Evolutionary conservation across 1,284 basidiomycete species (phyloP).

Genomic region (Cutaneotrichosporon cutaneum): DNA sequence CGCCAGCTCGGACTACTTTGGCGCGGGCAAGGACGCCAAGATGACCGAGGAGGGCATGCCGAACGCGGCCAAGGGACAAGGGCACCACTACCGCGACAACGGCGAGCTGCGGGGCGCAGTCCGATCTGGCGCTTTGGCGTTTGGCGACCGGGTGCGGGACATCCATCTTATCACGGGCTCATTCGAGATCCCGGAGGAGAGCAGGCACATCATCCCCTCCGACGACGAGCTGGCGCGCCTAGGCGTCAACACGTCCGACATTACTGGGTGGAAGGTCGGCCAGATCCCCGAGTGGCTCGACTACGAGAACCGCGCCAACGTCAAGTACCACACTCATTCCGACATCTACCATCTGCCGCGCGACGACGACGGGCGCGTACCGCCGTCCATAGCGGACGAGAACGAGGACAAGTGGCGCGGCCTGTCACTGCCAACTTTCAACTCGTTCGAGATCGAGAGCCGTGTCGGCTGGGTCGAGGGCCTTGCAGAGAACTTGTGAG

Average conservation of each 20-base stretch:
- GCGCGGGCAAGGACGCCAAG: slow-evolving; percentile 26
- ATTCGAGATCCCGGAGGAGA: slow-evolving; percentile 25
- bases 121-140: slow-evolving; percentile 31
- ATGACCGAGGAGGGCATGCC: slow-evolving; percentile 28
- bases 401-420: slow-evolving; percentile 39
- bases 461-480: slow-evolving; percentile 37
- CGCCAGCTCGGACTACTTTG: slow-evolving; percentile 33
- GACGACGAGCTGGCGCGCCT: slow-evolving; percentile 9
- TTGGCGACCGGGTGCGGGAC: slow-evolving; percentile 27
- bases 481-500: slow-evolving; percentile 43
- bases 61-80: slow-evolving; percentile 18
- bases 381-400: slow-evolving; percentile 6
- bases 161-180: slow-evolving; percentile 45
- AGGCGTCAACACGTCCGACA: slow-evolving; percentile 8
- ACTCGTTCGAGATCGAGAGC: slow-evolving; percentile 45
- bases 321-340: slow-evolving; percentile 46
- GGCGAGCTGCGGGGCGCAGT: slow-evolving; percentile 45
- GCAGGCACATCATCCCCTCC: slow-evolving; percentile 7
- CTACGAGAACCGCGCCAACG: slow-evolving; percentile 25
- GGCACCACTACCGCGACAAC: slow-evolving; percentile 44
- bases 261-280: slow-evolving; percentile 26
- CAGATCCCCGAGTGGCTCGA: slow-evolving; percentile 48
- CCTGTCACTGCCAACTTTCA: slow-evolving; percentile 40
- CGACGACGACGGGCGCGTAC: slow-evolving; percentile 29
- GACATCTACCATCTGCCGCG: slow-evolving; percentile 40